Percentiles rank a stretch among this genome's conserved stretches.
These are phyloP conservation scores for Cyberlindnera saturnus DNA, from an alignment of 805 yeast genomes.

Conservation along the genomic window DNA sequence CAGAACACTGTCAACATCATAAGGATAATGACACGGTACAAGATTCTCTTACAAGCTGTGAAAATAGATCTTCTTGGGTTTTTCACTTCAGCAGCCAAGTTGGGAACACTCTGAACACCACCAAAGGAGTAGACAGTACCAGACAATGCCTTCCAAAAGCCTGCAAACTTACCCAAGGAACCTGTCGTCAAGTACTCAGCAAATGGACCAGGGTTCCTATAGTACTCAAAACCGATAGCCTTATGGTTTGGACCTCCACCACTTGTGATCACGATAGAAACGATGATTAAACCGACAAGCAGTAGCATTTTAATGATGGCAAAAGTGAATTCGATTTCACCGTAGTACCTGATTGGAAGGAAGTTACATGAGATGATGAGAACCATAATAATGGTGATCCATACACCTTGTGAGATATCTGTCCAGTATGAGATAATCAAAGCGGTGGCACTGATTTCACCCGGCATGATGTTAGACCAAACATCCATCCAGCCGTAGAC, in stretches of 20 bases:
- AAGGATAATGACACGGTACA: slow-evolving; percentile 24
- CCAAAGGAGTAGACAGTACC: slow-evolving; percentile 57
- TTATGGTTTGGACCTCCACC: slow-evolving; percentile 39
- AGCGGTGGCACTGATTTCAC: slow-evolving; percentile 40
- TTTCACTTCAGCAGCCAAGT: slow-evolving; percentile 47
- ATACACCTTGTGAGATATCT: slow-evolving; percentile 35
- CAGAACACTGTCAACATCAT: slow-evolving; percentile 27
- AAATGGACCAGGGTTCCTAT: slow-evolving; percentile 26
- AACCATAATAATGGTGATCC: slow-evolving; percentile 35
- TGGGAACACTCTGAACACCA: slow-evolving; percentile 47
- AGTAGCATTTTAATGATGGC: slow-evolving; percentile 38
- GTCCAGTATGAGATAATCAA: slow-evolving; percentile 40
- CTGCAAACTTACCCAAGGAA: slow-evolving; percentile 51
- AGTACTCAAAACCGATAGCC: slow-evolving; percentile 32
- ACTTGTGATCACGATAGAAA: slow-evolving; percentile 36
- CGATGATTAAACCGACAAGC: slow-evolving; percentile 39
- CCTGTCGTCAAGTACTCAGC: slow-evolving; percentile 25
- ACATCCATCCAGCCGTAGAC: slow-evolving; percentile 39
- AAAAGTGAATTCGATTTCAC: slow-evolving; percentile 42
- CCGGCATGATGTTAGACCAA: slow-evolving; percentile 37
- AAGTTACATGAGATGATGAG: slow-evolving; percentile 30
- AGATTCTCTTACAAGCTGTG: slow-evolving; percentile 43
- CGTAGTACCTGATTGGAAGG: slow-evolving; percentile 35
- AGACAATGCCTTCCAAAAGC: slow-evolving; percentile 51
- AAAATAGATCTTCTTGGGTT: slow-evolving; percentile 52